Evolutionary conservation across 352 stramenopile species (phyloP).

Genomic region (Plasmopara halstedii): DNA sequence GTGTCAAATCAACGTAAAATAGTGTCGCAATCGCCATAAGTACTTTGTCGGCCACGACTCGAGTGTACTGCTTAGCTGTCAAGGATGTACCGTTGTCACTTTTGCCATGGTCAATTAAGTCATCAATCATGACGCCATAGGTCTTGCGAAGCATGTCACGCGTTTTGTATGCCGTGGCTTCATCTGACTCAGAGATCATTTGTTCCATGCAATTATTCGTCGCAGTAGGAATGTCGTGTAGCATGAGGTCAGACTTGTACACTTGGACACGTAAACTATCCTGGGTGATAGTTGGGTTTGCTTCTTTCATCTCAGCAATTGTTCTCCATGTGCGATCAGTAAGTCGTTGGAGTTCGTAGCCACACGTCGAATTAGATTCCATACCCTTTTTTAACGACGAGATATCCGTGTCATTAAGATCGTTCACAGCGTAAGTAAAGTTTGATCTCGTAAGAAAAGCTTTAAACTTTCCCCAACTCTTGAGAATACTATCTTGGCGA

Average conservation of each 20-base stretch:
- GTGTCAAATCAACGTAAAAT: constrained; percentile 26
- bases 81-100: constrained; percentile 29
- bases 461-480: constrained; percentile 21
- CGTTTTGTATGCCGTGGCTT: constrained; percentile 22
- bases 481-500: constrained; percentile 13
- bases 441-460: constrained; percentile 17
- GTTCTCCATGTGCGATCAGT: constrained; percentile 25
- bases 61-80: constrained; percentile 22
- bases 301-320: constrained; percentile 20
- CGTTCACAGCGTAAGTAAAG: constrained; percentile 24
- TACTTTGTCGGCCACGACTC: constrained; percentile 19
- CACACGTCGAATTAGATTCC: constrained; percentile 25
- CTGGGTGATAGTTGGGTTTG: constrained; percentile 8
- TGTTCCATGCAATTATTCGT: constrained; percentile 34
- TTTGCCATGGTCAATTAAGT: constrained; percentile 18
- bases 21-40: constrained; percentile 22
- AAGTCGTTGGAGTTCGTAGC: constrained; percentile 27
- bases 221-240: constrained; percentile 20
- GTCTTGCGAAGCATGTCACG: constrained; percentile 22
- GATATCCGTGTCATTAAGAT: constrained; percentile 27
- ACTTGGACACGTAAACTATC: constrained; percentile 13
- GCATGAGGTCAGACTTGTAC: constrained; percentile 24
- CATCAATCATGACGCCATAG: constrained; percentile 25
- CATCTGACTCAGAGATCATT: constrained; percentile 24
- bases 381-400: constrained; percentile 27